A percentile compares a stretch with the other conserved stretches of the same genome.
phyloP scores from a whole-genome alignment of 2,329 filamentous ascomycete genomes.

The Blumeriella jaapii region DNA sequence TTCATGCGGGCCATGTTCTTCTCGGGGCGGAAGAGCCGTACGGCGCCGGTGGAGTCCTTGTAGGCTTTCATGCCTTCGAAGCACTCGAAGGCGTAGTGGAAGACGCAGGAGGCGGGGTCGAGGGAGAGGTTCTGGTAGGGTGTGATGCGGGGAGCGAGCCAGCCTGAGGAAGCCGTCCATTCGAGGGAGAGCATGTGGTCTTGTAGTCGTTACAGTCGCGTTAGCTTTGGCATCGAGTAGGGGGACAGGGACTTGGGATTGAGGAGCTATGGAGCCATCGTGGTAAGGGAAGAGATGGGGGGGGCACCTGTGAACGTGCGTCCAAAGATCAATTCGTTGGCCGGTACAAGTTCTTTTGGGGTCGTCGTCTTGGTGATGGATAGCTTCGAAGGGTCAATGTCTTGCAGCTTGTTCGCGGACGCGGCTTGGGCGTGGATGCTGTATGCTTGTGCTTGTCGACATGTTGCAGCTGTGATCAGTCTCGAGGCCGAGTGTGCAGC shows the following conservation, averaged over 20 bases:
- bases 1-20: constrained; percentile 96
- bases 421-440: constrained; percentile 35
- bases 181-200: constrained; percentile 96
- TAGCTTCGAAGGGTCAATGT: constrained; percentile 69
- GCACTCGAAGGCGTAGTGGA: constrained; percentile 96
- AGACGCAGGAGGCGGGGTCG: constrained; percentile 90
- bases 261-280: too few relatives aligned
- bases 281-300: not conserved
- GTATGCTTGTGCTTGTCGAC: constrained; percentile 31
- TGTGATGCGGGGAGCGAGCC: constrained; percentile 70
- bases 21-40: constrained; percentile 86
- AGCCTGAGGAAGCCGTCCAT: constrained; percentile 68
- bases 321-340: constrained; percentile 81
- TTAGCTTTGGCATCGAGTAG: not conserved
- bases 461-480: constrained; percentile 26
- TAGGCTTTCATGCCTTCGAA: constrained; percentile 99
- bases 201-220: constrained; percentile 28
- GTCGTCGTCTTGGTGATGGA: constrained; percentile 60
- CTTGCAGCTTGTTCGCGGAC: constrained; percentile 38
- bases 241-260: too few relatives aligned
- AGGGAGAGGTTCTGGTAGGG: constrained; percentile 97
- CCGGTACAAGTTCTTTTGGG: constrained; percentile 63
- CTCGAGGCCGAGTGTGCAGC: constrained; percentile 29
- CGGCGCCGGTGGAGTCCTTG: constrained; percentile 66
- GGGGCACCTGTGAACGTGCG: constrained; percentile 71